Evolutionary conservation across 2,329 filamentous ascomycete genomes (phyloP), one percentile per base, ranked within the genome.

Genomic region (Colletotrichum endophyticum): DNA sequence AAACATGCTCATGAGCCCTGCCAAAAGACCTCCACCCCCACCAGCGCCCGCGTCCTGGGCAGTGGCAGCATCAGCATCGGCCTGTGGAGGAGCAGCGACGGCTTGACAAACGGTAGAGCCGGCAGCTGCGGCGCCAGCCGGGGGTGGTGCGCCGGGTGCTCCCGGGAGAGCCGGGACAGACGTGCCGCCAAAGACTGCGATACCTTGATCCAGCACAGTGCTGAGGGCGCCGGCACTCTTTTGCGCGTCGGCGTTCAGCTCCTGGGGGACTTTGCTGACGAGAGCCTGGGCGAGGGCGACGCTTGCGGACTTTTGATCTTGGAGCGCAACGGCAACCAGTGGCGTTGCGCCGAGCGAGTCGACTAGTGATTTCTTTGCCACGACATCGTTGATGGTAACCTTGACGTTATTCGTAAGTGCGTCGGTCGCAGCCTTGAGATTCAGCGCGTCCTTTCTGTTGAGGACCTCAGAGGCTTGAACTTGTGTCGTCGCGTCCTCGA

Each of bases 351-450:
- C 70, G 32, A 76, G 22, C 12, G 64, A 69, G 49, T 76, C 70
- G 34, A 76, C 73, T 5, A 76, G 70, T 2, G 44, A 9, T 28
- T 76, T 76, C 64, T 76, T 76, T 12, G 70, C 70, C 3, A 76
- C 59, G 22, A 76, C 59, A 11, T 76, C 73, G 22, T 73, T 76
- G 64, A 76, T 73, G 16, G 73, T 76, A 22, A 76, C 73, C 15
- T 73, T 73, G 22, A 76, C 73, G 59, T 76, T 76, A 25, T 76
- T 76, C 8, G 73, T 76, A 15, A 76, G 73, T 9, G 73, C 73
- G 15, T 76, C 73, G 7, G 73, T 76, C 7, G 73, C 70, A 15
- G 73, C 73, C 44, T 76, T 76, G 11, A 76, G 64, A 8, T 73
- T 73, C 28, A 27, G 3, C 13, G 70, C 70, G 7, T 76, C 73